A percentile compares a stretch with the other conserved stretches of the same genome.
These are phyloP conservation scores for Delonix regia DNA, from an alignment of 306 rosid species.

Conservation along the genomic window DNA sequence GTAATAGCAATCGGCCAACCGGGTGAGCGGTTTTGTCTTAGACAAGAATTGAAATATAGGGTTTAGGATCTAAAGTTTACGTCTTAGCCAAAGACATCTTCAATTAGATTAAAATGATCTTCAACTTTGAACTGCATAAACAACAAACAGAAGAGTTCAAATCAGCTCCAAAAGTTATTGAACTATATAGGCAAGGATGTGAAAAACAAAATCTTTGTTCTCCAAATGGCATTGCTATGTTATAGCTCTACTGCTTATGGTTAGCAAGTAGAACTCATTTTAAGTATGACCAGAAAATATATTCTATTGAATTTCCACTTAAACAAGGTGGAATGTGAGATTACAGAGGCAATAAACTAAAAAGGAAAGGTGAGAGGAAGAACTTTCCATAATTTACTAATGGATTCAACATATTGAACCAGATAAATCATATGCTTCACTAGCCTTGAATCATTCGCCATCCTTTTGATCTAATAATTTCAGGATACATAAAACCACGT, in stretches of 20 bases:
- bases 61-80: too few relatives aligned
- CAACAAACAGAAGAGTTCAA: conserved; percentile 25
- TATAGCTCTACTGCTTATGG: neutral
- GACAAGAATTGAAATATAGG: conserved; percentile 4
- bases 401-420: neutral
- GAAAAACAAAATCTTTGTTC: conserved; percentile 5
- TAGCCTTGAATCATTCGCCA: too few relatives aligned
- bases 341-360: neutral
- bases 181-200: neutral
- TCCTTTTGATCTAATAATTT: conserved; percentile 3
- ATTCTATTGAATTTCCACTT: neutral
- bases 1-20: neutral
- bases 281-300: neutral
- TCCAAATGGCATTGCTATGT: neutral
- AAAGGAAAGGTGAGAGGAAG: neutral
- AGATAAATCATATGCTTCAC: too few relatives aligned
- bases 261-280: neutral
- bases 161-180: conserved; percentile 24
- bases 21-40: neutral
- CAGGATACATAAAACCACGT: too few relatives aligned
- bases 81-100: conserved; percentile 9
- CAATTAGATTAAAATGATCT: conserved; percentile 18
- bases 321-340: conserved; percentile 1
- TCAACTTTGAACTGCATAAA: conserved; percentile 60
- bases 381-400: neutral